A percentile compares a stretch with the other conserved stretches of the same genome.
Evolutionary conservation across 2,329 filamentous ascomycete species (phyloP).

Genomic region (Diaporthe humulicola): DNA sequence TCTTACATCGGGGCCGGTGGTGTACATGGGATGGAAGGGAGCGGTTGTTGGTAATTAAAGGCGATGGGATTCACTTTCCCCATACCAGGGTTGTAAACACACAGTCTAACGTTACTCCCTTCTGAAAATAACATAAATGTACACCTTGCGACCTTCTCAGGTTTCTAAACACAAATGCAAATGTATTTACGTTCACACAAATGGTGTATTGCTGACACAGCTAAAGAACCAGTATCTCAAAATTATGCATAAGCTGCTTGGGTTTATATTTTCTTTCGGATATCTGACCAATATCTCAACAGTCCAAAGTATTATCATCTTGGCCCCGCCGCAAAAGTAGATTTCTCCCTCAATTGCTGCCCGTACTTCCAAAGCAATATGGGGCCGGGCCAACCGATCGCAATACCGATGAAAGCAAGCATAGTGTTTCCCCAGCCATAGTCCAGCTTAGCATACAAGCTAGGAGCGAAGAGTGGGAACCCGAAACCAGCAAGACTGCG

Average conservation of each 20-base stretch:
- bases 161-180: not conserved
- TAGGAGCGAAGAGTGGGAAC: slow-evolving; percentile 63
- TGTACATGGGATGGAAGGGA: slow-evolving; percentile 47
- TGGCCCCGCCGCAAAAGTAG: slow-evolving; percentile 42
- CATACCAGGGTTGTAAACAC: too few species aligned
- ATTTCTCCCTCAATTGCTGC: slow-evolving; percentile 51
- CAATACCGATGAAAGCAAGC: slow-evolving; percentile 59
- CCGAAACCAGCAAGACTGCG: slow-evolving; percentile 64
- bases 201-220: not conserved
- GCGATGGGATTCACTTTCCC: too few species aligned
- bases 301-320: not conserved
- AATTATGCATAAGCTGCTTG: not conserved
- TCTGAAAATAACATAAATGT: not conserved
- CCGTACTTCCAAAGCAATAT: slow-evolving; percentile 61
- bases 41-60: slow-evolving; percentile 42
- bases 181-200: not conserved
- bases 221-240: not conserved
- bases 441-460: slow-evolving; percentile 57
- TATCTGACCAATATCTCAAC: not conserved
- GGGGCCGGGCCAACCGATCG: slow-evolving; percentile 56
- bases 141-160: not conserved
- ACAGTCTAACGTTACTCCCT: too few species aligned
- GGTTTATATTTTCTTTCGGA: not conserved
- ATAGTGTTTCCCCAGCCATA: slow-evolving; percentile 58
- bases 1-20: slow-evolving; percentile 45